Evolutionary conservation across 2,329 filamentous ascomycete species (phyloP), one percentile per base, ranked within the genome.

Genomic region (Setomelanomma holmii): DNA sequence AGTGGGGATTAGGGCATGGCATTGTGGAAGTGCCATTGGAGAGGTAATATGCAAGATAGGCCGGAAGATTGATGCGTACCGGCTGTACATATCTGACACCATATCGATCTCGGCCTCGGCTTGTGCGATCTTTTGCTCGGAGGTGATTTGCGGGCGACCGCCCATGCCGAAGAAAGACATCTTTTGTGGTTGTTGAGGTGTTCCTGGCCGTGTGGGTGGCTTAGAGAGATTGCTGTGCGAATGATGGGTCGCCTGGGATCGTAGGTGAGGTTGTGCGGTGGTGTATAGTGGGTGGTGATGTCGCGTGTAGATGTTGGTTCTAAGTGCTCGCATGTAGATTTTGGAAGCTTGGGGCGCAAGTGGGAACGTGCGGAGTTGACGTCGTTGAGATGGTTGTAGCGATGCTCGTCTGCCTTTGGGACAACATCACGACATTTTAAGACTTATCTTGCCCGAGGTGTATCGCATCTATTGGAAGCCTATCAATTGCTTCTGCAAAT

Each of bases 51-150:
- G n/a, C n/a, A n/a, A n/a, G n/a, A n/a, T n/a, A n/a, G n/a, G n/a
- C n/a, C n/a, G n/a, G n/a, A n/a, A n/a, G n/a, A n/a, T n/a, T n/a
- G n/a, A n/a, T n/a, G n/a, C 53, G 7, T 86, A 98, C 95, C 95
- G 90, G 82, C 92, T 93, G 84, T 96, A 96, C 89, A 98, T 97
- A 78, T 97, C 93, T 58, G 92, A 91, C 67, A 97, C 87, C 83
- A 98, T 93, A 80, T 97, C 95, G 79, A 98, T 91, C 82, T 99
- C 96, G 65, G 91, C 89, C 82, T 99, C 93, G 68, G 96, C 93
- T 69, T 91, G 90, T 69, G 91, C 90, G 76, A 99, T 95, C 85
- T 98, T 99, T 84, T 98, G 90, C 77, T 91, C 93, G 71, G 93
- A 96, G 60, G 91, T 89, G 75, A 93, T 89, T 81, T 97, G 91